These are phyloP conservation scores for Zymoseptoria pseudotritici DNA, from an alignment of 2,329 filamentous ascomycete genomes.

Conservation along the genomic window DNA sequence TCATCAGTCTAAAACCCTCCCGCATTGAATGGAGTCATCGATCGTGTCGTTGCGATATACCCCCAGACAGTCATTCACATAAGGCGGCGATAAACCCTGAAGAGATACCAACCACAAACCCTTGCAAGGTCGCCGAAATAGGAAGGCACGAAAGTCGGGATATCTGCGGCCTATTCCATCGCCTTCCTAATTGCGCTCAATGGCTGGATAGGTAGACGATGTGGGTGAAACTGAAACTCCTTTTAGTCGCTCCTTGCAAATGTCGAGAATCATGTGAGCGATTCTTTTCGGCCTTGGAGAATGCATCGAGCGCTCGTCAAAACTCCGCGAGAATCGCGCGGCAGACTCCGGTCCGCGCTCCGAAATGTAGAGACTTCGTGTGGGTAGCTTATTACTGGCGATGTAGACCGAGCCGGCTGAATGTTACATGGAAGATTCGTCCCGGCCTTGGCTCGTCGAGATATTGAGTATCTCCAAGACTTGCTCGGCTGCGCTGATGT, in stretches of 20 bases:
- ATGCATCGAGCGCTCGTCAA: too few relatives aligned
- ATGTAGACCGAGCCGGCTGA: background rate
- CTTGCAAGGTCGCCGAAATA: background rate
- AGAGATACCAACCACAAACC: background rate
- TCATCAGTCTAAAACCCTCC: background rate
- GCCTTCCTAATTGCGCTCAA: background rate
- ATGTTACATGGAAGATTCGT: background rate
- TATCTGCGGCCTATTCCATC: background rate
- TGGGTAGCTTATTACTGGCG: background rate
- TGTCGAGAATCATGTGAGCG: background rate
- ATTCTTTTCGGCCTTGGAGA: background rate
- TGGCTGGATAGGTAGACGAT: background rate
- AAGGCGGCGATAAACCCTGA: background rate
- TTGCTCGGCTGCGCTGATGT: too few relatives aligned
- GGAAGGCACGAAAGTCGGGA: background rate
- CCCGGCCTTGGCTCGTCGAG: too few relatives aligned
- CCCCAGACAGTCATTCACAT: background rate
- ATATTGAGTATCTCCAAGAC: too few relatives aligned
- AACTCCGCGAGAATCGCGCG: too few relatives aligned
- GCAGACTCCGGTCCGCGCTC: background rate
- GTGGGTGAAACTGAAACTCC: background rate
- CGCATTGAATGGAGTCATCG: background rate
- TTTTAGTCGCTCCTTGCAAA: background rate
- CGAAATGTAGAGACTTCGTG: background rate
- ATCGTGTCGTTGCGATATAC: background rate